Conservation (phyloP, 371 early-diverging fungal genomes). For the Syncephalis fuscata region DNA sequence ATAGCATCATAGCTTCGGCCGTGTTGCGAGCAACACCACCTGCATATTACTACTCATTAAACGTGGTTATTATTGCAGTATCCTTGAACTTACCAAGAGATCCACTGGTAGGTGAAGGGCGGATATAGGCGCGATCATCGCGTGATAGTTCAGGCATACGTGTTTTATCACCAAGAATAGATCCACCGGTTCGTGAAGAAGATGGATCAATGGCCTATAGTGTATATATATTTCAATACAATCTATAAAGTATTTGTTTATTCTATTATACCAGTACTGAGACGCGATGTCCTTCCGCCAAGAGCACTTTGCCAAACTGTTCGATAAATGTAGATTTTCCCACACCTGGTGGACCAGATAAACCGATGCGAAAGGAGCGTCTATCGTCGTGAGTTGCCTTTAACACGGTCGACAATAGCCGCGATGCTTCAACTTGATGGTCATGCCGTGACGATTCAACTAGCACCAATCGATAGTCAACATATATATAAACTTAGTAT, state of each 20-base stretch:
- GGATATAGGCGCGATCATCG: constrained; percentile 36
- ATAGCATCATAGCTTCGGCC: constrained; percentile 52
- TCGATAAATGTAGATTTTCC: constrained; percentile 74
- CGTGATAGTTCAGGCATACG: constrained; percentile 51
- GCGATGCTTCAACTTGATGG: constrained; percentile 27
- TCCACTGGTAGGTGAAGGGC: constrained; percentile 54
- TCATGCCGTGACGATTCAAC: constrained; percentile 42
- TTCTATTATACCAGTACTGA: constrained; percentile 39
- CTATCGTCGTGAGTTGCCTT: constrained; percentile 3
- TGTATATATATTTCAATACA: background rate
- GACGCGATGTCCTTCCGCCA: constrained; percentile 38
- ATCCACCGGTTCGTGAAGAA: constrained; percentile 56
- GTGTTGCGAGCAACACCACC: constrained; percentile 59
- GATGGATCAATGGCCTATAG: constrained; percentile 63
- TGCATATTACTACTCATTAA: background rate
- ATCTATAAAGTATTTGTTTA: background rate
- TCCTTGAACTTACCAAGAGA: constrained; percentile 27
- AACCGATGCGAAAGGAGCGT: constrained; percentile 42
- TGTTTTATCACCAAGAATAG: constrained; percentile 70
- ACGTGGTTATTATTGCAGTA: constrained; percentile 3
- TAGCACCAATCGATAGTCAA: constrained; percentile 5
- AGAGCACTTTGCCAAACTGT: constrained; percentile 47
- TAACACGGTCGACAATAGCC: constrained; percentile 27
- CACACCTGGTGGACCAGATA: constrained; percentile 64
- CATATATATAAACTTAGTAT: background rate